Conservation (phyloP, 2,329 filamentous ascomycete species). For the Anthostomella pinea region DNA sequence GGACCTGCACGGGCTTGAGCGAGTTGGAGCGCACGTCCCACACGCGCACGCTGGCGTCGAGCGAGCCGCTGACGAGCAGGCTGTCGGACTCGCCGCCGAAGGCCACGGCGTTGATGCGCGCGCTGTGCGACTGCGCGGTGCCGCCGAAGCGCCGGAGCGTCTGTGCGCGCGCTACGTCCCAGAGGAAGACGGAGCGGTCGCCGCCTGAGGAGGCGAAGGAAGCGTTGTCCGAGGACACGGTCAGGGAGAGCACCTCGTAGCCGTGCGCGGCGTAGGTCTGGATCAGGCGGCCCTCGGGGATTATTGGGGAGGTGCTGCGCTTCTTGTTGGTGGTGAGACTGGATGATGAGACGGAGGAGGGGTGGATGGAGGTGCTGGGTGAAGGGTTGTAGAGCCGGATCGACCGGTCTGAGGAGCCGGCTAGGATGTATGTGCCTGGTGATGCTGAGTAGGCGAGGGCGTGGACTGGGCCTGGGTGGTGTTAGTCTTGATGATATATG, state of each 20-base stretch:
- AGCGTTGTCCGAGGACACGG: conserved; percentile 73
- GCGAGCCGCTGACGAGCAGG: conserved; percentile 69
- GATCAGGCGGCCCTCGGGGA: conserved; percentile 61
- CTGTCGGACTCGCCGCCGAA: conserved; percentile 65
- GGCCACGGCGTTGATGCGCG: conserved; percentile 64
- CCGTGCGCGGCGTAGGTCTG: conserved; percentile 88
- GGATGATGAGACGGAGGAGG: conserved; percentile 13
- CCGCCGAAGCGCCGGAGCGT: conserved; percentile 73
- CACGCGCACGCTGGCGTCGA: conserved; percentile 71
- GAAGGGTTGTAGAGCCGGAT: conserved; percentile 83
- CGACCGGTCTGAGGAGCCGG: conserved; percentile 79
- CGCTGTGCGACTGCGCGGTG: conserved; percentile 60
- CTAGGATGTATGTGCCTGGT: conserved; percentile 75
- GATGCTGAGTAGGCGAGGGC: conserved; percentile 70
- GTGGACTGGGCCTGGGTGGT: conserved; percentile 62
- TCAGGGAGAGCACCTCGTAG: conserved; percentile 83
- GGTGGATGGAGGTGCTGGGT: conserved; percentile 37
- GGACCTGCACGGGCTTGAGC: conserved; percentile 66
- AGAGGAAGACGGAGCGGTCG: conserved; percentile 86
- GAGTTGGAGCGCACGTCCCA: conserved; percentile 64
- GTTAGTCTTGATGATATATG: conserved; percentile 3
- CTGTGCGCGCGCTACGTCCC: conserved; percentile 82
- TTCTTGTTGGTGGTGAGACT: conserved; percentile 36
- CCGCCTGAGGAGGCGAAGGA: conserved; percentile 85
- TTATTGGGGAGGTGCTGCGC: conserved; percentile 27